Percentiles rank a stretch among this genome's conserved stretches.
Evolutionary conservation across 1,284 basidiomycete genomes (phyloP).

Genomic region (Leccinum pseudoinsigne): DNA sequence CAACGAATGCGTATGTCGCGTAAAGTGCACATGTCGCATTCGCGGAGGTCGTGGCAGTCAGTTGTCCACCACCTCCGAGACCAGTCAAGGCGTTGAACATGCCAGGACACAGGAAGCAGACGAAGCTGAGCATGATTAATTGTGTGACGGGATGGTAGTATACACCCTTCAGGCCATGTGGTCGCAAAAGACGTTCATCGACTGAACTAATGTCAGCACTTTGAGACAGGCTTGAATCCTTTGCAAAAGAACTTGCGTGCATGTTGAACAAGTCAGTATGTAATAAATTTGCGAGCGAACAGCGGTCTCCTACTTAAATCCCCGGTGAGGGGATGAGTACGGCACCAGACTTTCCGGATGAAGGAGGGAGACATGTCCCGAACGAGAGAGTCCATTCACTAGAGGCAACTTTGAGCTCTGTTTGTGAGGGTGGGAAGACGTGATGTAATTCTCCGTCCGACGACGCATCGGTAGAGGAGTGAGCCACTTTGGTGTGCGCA

Average conservation of each 20-base stretch:
- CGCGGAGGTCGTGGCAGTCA: conserved; percentile 32
- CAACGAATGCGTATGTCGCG: conserved; percentile 43
- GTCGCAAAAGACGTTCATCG: conserved; percentile 11
- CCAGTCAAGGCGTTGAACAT: conserved; percentile 36
- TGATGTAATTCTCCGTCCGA: no score
- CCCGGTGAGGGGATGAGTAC: neutral
- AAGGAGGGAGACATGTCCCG: neutral
- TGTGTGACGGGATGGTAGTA: conserved; percentile 36
- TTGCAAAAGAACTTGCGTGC: neutral
- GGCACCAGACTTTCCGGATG: neutral
- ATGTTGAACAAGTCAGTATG: neutral
- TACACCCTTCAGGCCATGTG: conserved; percentile 25
- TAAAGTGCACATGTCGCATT: conserved; percentile 43
- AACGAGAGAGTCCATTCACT: no score
- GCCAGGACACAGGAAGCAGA: conserved; percentile 41
- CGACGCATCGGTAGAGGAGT: no score
- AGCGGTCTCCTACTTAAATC: conserved; percentile 5
- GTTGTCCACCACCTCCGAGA: conserved; percentile 42
- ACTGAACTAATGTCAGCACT: conserved; percentile 4
- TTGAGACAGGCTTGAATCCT: neutral
- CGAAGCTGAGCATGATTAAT: conserved; percentile 38
- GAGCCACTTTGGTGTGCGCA: no score
- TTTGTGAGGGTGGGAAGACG: no score
- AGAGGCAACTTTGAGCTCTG: no score
- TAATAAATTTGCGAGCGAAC: neutral